Evolutionary conservation across 2,329 filamentous ascomycete genomes (phyloP).

Genomic region (Aspergillus ustus): DNA sequence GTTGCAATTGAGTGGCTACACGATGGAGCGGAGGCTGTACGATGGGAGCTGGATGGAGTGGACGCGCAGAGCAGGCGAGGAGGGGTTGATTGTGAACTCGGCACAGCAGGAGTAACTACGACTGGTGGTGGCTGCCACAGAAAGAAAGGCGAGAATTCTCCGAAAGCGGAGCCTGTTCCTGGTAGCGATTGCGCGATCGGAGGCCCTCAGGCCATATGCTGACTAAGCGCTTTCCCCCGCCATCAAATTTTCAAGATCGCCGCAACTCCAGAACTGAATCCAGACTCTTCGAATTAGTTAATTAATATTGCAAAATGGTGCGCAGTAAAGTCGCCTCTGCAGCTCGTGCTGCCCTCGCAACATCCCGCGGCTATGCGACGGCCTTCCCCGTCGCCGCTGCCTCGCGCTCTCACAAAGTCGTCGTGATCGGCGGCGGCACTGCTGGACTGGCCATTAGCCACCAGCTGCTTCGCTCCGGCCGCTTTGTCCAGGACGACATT

Average conservation of each 20-base stretch:
- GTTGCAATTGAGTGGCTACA: conserved; percentile 25
- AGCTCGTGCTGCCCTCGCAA: conserved; percentile 27
- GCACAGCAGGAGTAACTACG: background rate
- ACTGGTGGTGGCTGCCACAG: background rate
- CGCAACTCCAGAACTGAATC: background rate
- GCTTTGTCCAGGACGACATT: conserved; percentile 64
- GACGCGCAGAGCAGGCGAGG: conserved; percentile 25
- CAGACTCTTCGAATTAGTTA: background rate
- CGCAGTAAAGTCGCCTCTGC: conserved; percentile 29
- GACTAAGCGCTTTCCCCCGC: conserved; percentile 1
- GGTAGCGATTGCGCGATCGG: background rate
- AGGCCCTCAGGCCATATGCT: background rate
- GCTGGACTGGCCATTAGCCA: conserved; percentile 70
- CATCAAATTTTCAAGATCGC: conserved; percentile 6
- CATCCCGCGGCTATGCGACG: conserved; percentile 31
- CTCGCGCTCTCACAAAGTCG: conserved; percentile 62
- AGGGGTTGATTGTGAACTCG: background rate
- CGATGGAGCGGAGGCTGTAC: conserved; percentile 29
- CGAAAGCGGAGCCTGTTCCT: background rate
- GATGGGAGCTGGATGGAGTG: conserved; percentile 41
- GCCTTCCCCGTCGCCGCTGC: conserved; percentile 41
- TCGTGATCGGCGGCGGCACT: conserved; percentile 69
- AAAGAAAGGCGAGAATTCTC: background rate
- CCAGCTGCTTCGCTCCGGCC: conserved; percentile 65
- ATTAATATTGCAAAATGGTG: conserved; percentile 37